Conservation (phyloP, 345 rosid genomes). For the Populus alba region DNA sequence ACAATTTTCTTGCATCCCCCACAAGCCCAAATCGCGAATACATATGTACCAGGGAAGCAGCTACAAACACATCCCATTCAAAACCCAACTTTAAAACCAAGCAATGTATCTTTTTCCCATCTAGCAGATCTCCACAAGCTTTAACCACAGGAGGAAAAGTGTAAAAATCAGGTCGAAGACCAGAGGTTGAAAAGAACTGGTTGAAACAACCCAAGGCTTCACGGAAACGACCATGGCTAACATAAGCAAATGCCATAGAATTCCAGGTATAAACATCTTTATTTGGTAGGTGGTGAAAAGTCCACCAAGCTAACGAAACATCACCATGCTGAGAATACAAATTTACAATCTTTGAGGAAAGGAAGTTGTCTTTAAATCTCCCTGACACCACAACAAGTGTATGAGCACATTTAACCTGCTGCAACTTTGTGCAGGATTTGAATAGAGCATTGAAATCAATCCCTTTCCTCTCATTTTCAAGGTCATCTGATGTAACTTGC, state of each 20-base stretch:
- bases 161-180: slow-evolving; percentile 58
- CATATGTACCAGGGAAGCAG: slow-evolving; percentile 71
- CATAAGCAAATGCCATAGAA: slow-evolving; percentile 53
- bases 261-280: slow-evolving; percentile 59
- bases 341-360: slow-evolving; percentile 46
- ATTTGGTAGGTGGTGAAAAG: slow-evolving; percentile 38
- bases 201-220: slow-evolving; percentile 48
- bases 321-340: slow-evolving; percentile 40
- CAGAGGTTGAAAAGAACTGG: slow-evolving; percentile 39
- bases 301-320: slow-evolving; percentile 25
- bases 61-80: slow-evolving; percentile 56
- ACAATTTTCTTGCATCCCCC: slow-evolving; percentile 47
- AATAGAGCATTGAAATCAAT: slow-evolving; percentile 37
- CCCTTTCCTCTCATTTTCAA: slow-evolving; percentile 11
- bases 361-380: slow-evolving; percentile 20
- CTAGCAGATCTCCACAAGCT: slow-evolving; percentile 48
- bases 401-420: slow-evolving; percentile 38
- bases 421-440: slow-evolving; percentile 34
- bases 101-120: slow-evolving; percentile 69
- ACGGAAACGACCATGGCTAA: slow-evolving; percentile 24
- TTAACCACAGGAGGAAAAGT: slow-evolving; percentile 74
- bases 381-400: slow-evolving; percentile 44
- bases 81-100: slow-evolving; percentile 57
- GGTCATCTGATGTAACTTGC: slow-evolving; percentile 14
- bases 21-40: slow-evolving; percentile 64